These are phyloP conservation scores for Amanita subjunquillea DNA, from an alignment of 768 basidiomycete genomes.

Conservation along the genomic window DNA sequence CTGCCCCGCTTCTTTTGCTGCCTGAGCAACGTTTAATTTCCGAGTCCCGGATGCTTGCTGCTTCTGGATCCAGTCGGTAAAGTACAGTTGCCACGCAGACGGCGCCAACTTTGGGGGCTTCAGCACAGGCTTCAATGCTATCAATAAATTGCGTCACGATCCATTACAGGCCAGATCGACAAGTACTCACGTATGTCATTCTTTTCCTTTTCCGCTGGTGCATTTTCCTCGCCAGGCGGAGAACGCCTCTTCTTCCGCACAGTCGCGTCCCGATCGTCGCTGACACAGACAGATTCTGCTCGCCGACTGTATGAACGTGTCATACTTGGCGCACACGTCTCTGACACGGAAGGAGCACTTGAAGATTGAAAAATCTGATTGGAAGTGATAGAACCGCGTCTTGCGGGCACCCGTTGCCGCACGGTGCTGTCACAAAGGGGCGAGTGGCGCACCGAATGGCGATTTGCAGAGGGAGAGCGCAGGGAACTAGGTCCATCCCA, in stretches of 20 bases:
- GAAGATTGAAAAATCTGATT: constrained; percentile 57
- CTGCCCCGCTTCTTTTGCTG: constrained; percentile 88
- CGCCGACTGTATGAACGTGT: constrained; percentile 55
- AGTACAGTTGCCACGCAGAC: constrained; percentile 94
- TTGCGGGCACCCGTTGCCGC: constrained; percentile 29
- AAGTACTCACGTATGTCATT: constrained; percentile 36
- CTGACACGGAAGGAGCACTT: constrained; percentile 53
- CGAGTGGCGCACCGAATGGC: constrained; percentile 36
- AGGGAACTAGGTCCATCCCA: constrained; percentile 45
- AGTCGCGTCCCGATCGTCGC: constrained; percentile 65
- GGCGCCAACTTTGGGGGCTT: constrained; percentile 87
- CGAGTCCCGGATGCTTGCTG: constrained; percentile 70
- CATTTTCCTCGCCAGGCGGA: constrained; percentile 24
- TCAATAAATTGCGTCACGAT: constrained; percentile 8
- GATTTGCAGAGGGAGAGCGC: constrained; percentile 32
- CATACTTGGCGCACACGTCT: constrained; percentile 35
- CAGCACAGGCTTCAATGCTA: constrained; percentile 67
- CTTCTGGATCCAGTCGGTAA: constrained; percentile 89
- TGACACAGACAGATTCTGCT: constrained; percentile 52
- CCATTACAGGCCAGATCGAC: background rate
- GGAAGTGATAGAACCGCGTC: constrained; percentile 37
- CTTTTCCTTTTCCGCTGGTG: constrained; percentile 26
- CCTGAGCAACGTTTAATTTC: constrained; percentile 91
- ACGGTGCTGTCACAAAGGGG: constrained; percentile 32
- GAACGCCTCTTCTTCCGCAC: constrained; percentile 49